Evolutionary conservation across 495 filamentous ascomycete species (phyloP), one percentile per base, ranked within the genome.

Genomic region (Rostrohypoxylon terebratum): DNA sequence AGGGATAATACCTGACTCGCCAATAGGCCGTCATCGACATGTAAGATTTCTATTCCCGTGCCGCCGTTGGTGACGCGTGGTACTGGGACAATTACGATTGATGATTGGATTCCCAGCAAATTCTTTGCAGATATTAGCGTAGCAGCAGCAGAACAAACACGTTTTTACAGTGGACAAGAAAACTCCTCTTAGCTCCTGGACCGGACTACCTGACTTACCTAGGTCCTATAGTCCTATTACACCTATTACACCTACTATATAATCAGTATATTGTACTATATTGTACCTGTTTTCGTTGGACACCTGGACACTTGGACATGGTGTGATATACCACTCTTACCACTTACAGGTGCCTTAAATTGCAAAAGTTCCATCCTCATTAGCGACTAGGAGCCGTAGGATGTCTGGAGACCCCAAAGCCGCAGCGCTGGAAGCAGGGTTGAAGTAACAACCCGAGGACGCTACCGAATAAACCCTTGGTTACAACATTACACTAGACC

Each of bases 51-150:
- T 45, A 70, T 67, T 74, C 54, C 71, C 66, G 66, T 63, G 62
- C 62, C 66, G 71, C 60, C 66, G 66, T 44, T 45, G 66, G 57
- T 69, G 71, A 70, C 71, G 62, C 66, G 66, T 65, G 71, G 55
- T 67, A 66, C 62, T 63, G 51, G 66, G 59, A 63, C 33, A 33
- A 63, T 69, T 63, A 63, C 58, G 58, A 59, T 66, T 45, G 59
- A 69, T 74, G 71, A 74, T 74, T 74, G 63, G 71, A 47, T 70
- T 74, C 66, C 66, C 66, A 63, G 54, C 50, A 69, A 63, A 74
- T 48, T 59, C 51, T 68, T 40, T 59, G 58, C 66, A 63, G 66
- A 70, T 48, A 63, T 74, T 70, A 70, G 71, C 66, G 66, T 63
- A 60, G 61, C 34, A 74, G 65, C 40, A 69, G 48, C 31, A 38